Conservation (phyloP, 2,329 filamentous ascomycete species). For the Aspergillus fumigatus region DNA sequence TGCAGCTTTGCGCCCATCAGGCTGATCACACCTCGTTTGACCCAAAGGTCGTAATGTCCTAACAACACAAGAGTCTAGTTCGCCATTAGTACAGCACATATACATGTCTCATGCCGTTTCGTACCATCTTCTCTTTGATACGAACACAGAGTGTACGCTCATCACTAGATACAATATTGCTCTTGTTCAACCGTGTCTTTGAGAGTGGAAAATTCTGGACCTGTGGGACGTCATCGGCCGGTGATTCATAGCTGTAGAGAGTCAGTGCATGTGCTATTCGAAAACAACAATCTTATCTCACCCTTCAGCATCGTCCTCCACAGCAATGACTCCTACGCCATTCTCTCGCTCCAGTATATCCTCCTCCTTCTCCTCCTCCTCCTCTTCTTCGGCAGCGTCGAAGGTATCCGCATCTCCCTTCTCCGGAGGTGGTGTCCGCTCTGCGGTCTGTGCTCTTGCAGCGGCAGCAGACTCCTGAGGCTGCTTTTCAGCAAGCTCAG, state of each 20-base stretch:
- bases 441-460: constrained; percentile 1
- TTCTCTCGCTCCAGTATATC: constrained; percentile 15
- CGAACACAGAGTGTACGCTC: constrained; percentile 35
- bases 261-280: constrained; percentile 11
- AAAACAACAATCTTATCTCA: constrained; percentile 3
- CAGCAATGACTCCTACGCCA: constrained; percentile 20
- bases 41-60: constrained; percentile 56
- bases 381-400: constrained; percentile 10
- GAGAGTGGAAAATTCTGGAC: constrained; percentile 38
- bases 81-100: constrained; percentile 13
- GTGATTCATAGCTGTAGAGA: constrained; percentile 27
- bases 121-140: constrained; percentile 38
- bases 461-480: constrained; percentile 7
- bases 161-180: constrained; percentile 35
- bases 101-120: not conserved
- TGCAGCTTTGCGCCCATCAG: constrained; percentile 56
- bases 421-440: not conserved
- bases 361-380: constrained; percentile 11
- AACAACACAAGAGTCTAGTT: constrained; percentile 39
- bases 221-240: constrained; percentile 24
- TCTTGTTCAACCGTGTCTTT: constrained; percentile 34
- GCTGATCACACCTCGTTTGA: constrained; percentile 52
- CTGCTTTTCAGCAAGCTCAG: constrained; percentile 3
- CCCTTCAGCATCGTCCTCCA: constrained; percentile 25
- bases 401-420: constrained; percentile 8